Evolutionary conservation across 2,329 filamentous ascomycete genomes (phyloP).

Genomic region (Dothideomycetidae sp.): DNA sequence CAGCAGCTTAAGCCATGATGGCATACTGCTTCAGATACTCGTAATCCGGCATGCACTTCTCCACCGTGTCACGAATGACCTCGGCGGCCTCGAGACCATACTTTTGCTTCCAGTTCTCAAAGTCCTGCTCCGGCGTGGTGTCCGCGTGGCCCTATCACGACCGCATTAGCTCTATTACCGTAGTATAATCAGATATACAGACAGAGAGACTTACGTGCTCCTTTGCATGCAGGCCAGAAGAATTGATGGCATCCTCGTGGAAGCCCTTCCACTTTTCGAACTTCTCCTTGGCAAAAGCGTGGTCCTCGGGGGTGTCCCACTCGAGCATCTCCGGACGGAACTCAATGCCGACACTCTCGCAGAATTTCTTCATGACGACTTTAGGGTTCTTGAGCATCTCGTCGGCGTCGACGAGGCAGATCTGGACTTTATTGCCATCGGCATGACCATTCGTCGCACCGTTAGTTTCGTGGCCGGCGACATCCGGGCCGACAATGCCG

Average conservation of each 20-base stretch:
- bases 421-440: slow-evolving; percentile 35
- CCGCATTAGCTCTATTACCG: slow-evolving; percentile 8
- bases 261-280: slow-evolving; percentile 98
- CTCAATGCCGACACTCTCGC: slow-evolving; percentile 62
- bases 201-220: slow-evolving; percentile 37
- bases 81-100: slow-evolving; percentile 58
- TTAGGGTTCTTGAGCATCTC: slow-evolving; percentile 79
- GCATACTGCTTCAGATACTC: slow-evolving; percentile 71
- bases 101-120: slow-evolving; percentile 58
- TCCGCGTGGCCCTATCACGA: slow-evolving; percentile 41
- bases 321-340: slow-evolving; percentile 66
- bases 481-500: slow-evolving; percentile 54
- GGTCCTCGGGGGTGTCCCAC: slow-evolving; percentile 66
- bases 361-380: slow-evolving; percentile 63
- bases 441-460: slow-evolving; percentile 19
- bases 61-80: slow-evolving; percentile 55
- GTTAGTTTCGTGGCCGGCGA: slow-evolving; percentile 33
- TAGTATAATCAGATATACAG: background rate
- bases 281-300: slow-evolving; percentile 51
- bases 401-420: slow-evolving; percentile 86
- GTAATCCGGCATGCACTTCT: slow-evolving; percentile 59
- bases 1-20: slow-evolving; percentile 37
- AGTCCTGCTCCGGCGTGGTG: slow-evolving; percentile 51
- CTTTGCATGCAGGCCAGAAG: slow-evolving; percentile 58
- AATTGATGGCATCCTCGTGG: slow-evolving; percentile 86